Conservation (phyloP, 257 asterid genomes). For the Solanum arcanum region DNA sequence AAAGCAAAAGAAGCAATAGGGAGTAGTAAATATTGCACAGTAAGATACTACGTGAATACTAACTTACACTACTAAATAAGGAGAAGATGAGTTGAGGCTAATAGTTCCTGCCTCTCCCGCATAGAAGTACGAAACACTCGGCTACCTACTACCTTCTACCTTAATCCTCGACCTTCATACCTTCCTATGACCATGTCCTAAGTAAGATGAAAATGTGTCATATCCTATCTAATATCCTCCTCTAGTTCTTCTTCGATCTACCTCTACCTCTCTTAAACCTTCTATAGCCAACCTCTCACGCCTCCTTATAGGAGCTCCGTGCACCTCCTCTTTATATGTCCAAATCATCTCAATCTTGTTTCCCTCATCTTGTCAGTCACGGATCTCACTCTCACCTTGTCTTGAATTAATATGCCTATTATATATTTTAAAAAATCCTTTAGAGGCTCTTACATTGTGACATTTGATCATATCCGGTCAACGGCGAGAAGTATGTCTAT, state of each 20-base stretch:
- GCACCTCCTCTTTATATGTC: neutral
- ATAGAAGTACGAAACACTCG: neutral
- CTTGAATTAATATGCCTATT: neutral
- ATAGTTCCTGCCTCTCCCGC: neutral
- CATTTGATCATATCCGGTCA: neutral
- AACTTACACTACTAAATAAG: neutral
- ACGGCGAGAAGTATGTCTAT: neutral
- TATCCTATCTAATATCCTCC: neutral
- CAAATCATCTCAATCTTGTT: neutral
- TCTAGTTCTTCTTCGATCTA: neutral
- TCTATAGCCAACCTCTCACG: neutral
- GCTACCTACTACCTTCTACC: neutral
- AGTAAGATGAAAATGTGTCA: neutral
- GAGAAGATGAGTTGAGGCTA: neutral
- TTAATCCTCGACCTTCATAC: neutral
- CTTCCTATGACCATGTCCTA: neutral
- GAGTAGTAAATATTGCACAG: neutral
- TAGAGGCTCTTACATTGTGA: neutral
- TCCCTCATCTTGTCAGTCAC: neutral
- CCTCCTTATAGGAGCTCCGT: neutral
- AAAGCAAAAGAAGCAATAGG: neutral
- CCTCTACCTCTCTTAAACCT: neutral
- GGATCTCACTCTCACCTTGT: neutral
- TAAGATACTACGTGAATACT: neutral
- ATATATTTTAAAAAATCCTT: neutral